These are phyloP conservation scores for Cardiosporidium cionae DNA, from an alignment of 169 alveolate genomes.

Conservation along the genomic window DNA sequence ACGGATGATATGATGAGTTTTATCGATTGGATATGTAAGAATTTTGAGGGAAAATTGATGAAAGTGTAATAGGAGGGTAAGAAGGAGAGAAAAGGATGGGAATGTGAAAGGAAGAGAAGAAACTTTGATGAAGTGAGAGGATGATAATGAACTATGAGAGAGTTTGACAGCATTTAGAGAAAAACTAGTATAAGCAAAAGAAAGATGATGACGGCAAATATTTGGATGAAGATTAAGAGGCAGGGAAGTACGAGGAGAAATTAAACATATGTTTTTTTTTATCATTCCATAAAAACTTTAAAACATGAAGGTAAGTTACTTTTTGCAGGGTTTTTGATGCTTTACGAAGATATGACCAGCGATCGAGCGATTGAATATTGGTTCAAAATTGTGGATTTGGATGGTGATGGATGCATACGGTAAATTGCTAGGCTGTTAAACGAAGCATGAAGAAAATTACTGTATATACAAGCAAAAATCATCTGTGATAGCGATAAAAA, in stretches of 20 bases:
- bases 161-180: background rate
- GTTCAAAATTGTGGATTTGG: slow-evolving; percentile 72
- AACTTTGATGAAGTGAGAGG: background rate
- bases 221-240: background rate
- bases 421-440: no score
- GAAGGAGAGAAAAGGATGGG: background rate
- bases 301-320: no score
- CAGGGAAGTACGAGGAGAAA: background rate
- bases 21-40: background rate
- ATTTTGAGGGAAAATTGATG: background rate
- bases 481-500: no score
- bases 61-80: background rate
- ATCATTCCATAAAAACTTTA: background rate
- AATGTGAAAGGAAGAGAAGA: background rate
- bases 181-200: background rate
- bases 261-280: background rate
- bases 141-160: background rate
- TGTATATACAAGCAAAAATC: no score
- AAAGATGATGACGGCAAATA: background rate
- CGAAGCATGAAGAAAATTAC: no score
- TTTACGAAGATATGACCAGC: slow-evolving; percentile 77
- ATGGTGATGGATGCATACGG: slow-evolving; percentile 66
- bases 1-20: background rate
- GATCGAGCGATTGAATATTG: slow-evolving; percentile 62
- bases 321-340: slow-evolving; percentile 48